These are phyloP conservation scores for Dendrothele bispora DNA, from an alignment of 768 basidiomycete species.

Conservation along the genomic window DNA sequence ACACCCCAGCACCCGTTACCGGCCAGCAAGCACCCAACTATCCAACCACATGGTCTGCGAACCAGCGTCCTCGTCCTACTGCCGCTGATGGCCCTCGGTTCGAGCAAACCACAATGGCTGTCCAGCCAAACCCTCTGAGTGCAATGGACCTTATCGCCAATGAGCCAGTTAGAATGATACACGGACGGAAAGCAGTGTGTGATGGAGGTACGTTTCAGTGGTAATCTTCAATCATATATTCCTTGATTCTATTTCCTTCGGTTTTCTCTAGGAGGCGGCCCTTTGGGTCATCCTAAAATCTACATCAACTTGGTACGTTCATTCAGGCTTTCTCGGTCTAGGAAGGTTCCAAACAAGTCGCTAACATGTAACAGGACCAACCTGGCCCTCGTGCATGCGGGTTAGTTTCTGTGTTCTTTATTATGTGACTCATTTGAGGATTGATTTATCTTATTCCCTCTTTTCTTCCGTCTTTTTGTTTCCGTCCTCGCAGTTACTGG, in stretches of 20 bases:
- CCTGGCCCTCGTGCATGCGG: slow-evolving; percentile 87
- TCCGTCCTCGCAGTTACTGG: slow-evolving; percentile 33
- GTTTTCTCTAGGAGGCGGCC: slow-evolving; percentile 70
- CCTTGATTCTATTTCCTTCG: slow-evolving; percentile 9
- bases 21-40: slow-evolving; percentile 80
- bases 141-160: slow-evolving; percentile 89
- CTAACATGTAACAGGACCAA: slow-evolving; percentile 63
- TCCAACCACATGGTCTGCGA: slow-evolving; percentile 81
- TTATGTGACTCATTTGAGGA: slow-evolving; percentile 24
- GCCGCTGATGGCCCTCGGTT: slow-evolving; percentile 73
- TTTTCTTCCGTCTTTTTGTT: background rate
- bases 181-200: slow-evolving; percentile 85
- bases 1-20: slow-evolving; percentile 27
- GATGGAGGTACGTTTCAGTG: slow-evolving; percentile 79
- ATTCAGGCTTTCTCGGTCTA: slow-evolving; percentile 3
- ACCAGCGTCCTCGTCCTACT: slow-evolving; percentile 69
- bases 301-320: slow-evolving; percentile 87
- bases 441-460: slow-evolving; percentile 27
- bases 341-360: slow-evolving; percentile 3
- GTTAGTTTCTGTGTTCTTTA: slow-evolving; percentile 48
- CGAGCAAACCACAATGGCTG: slow-evolving; percentile 85
- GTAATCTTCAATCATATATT: slow-evolving; percentile 1
- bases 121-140: slow-evolving; percentile 87
- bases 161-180: slow-evolving; percentile 81
- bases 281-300: slow-evolving; percentile 95